A percentile compares a stretch with the other conserved stretches of the same genome.
Conservation (phyloP, 768 basidiomycete species). For the Tylopilus vinaceipallidus region DNA sequence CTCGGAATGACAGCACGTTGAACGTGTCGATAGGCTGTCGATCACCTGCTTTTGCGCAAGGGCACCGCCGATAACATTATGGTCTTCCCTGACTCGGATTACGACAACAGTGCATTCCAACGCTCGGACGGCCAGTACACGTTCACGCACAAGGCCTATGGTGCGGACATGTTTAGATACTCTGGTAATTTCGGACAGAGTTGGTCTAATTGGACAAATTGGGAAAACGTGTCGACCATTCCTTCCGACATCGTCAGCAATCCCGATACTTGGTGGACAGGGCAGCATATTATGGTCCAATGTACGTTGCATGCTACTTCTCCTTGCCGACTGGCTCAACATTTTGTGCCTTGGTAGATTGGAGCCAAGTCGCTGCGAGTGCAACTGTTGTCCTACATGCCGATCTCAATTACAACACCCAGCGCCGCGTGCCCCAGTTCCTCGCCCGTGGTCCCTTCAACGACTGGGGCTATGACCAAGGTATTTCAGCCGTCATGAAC, state of each 20-base stretch:
- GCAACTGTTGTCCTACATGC: slow-evolving; percentile 72
- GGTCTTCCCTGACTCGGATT: slow-evolving; percentile 85
- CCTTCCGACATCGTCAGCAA: slow-evolving; percentile 52
- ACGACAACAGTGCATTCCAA: slow-evolving; percentile 59
- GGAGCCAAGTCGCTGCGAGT: slow-evolving; percentile 66
- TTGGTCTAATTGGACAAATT: slow-evolving; percentile 79
- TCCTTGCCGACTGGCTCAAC: no score
- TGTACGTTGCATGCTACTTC: slow-evolving; percentile 46
- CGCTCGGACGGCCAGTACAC: slow-evolving; percentile 62
- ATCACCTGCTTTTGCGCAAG: slow-evolving; percentile 81
- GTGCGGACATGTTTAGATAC: slow-evolving; percentile 86
- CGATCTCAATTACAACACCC: slow-evolving; percentile 57
- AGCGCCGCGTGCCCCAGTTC: slow-evolving; percentile 82
- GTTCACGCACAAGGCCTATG: slow-evolving; percentile 79
- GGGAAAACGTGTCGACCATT: slow-evolving; percentile 72
- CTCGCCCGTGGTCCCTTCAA: slow-evolving; percentile 90
- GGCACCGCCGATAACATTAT: slow-evolving; percentile 73
- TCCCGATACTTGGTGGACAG: slow-evolving; percentile 64
- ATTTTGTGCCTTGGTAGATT: slow-evolving; percentile 60
- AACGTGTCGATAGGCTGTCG: slow-evolving; percentile 45
- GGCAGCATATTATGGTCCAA: slow-evolving; percentile 86
- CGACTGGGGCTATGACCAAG: slow-evolving; percentile 87
- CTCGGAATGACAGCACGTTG: neutral
- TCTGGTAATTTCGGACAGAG: slow-evolving; percentile 82
- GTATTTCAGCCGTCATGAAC: slow-evolving; percentile 68